Conservation (phyloP, 1,139 yeast genomes). For the Eremothecium cymbalariae region DNA sequence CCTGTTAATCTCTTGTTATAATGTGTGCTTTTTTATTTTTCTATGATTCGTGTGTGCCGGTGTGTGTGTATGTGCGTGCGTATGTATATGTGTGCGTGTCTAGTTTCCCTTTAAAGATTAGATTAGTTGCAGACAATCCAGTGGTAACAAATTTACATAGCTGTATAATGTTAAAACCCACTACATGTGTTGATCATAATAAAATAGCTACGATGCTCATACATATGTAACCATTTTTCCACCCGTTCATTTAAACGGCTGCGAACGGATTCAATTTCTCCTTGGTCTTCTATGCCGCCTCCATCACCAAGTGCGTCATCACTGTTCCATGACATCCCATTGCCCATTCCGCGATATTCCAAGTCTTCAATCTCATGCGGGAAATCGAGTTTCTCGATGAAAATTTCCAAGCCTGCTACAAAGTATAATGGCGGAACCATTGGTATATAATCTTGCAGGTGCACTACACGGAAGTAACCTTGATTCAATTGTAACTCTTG, state of each 20-base stretch:
- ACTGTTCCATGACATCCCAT: slow-evolving; percentile 7
- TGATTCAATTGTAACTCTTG: slow-evolving; percentile 19
- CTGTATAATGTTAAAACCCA: slow-evolving; percentile 15
- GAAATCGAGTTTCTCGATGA: slow-evolving; percentile 37
- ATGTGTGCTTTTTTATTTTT: too few relatives aligned
- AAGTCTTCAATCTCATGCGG: slow-evolving; percentile 42
- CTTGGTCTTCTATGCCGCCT: slow-evolving; percentile 6
- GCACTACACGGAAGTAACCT: slow-evolving; percentile 45
- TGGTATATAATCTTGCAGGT: slow-evolving; percentile 51
- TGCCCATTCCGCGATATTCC: slow-evolving; percentile 26
- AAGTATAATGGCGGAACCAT: slow-evolving; percentile 45
- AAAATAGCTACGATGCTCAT: slow-evolving; percentile 28
- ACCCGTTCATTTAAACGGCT: slow-evolving; percentile 10
- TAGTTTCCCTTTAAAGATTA: too few relatives aligned
- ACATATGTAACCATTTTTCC: slow-evolving; percentile 23
- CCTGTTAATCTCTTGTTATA: too few relatives aligned
- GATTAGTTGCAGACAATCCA: too few relatives aligned
- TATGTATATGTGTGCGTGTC: too few relatives aligned
- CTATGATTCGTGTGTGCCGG: too few relatives aligned
- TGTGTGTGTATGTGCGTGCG: too few relatives aligned
- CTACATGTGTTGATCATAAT: slow-evolving; percentile 23
- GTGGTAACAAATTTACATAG: slow-evolving; percentile 4
- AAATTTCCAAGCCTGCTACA: slow-evolving; percentile 46
- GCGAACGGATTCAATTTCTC: slow-evolving; percentile 4
- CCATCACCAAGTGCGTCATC: too few relatives aligned